A percentile compares a stretch with the other conserved stretches of the same genome.
These are phyloP conservation scores for Crithidia brevicula DNA, from an alignment of 208 protist species.

Conservation along the genomic window DNA sequence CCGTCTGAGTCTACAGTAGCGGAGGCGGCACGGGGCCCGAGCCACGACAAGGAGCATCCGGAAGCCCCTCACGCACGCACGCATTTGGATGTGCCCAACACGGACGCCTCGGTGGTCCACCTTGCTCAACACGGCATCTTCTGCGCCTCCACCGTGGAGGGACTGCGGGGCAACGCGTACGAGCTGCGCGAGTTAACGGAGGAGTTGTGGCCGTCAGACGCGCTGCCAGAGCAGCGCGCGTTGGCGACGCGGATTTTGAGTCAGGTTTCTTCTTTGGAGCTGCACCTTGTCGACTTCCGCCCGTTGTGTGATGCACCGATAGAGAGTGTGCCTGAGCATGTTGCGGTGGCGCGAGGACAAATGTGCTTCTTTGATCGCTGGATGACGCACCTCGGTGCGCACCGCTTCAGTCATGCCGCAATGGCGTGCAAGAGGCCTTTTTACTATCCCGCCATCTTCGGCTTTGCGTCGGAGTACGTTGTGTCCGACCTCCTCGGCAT, in stretches of 20 bases:
- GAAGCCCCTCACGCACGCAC: background rate
- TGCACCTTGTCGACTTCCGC: conserved; percentile 45
- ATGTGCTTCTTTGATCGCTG: background rate
- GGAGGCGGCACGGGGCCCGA: conserved; percentile 1
- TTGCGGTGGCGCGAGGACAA: conserved; percentile 2
- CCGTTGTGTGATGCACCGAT: conserved; percentile 6
- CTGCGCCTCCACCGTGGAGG: conserved; percentile 10
- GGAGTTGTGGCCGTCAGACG: conserved; percentile 36
- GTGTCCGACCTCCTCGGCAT: conserved; percentile 16
- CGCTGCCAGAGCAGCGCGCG: conserved; percentile 40
- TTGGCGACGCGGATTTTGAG: conserved; percentile 37
- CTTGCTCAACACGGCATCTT: conserved; percentile 13
- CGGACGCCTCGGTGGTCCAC: conserved; percentile 2
- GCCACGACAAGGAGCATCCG: background rate
- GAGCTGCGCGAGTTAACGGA: background rate
- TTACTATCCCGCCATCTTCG: conserved; percentile 31
- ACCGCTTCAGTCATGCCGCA: conserved; percentile 28
- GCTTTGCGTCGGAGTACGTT: conserved; percentile 39
- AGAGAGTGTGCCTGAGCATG: background rate
- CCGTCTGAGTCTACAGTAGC: background rate
- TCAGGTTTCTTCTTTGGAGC: conserved; percentile 37
- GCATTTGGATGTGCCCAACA: conserved; percentile 6
- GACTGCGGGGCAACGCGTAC: conserved; percentile 19
- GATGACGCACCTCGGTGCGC: conserved; percentile 11
- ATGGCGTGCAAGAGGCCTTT: conserved; percentile 35